phyloP scores from a whole-genome alignment of 2,329 filamentous ascomycete species.

The Xylaria multiplex region DNA sequence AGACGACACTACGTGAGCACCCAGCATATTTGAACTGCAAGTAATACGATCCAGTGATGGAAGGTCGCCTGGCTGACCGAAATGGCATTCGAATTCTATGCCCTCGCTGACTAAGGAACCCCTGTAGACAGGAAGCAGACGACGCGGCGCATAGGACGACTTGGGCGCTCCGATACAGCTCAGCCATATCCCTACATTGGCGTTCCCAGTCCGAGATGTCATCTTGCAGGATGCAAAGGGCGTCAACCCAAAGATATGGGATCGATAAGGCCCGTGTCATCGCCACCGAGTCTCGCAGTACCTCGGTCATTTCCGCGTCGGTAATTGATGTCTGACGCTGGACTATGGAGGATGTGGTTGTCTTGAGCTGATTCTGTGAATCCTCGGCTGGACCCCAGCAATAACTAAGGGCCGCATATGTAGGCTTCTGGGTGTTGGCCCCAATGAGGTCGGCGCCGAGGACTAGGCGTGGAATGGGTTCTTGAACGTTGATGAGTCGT shows the following conservation, averaged over 20 bases:
- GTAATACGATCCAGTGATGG: slow-evolving; percentile 2
- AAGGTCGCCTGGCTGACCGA: neutral
- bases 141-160: slow-evolving; percentile 20
- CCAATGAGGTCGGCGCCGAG: neutral
- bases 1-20: neutral
- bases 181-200: slow-evolving; percentile 10
- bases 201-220: slow-evolving; percentile 19
- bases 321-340: neutral
- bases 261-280: slow-evolving; percentile 6
- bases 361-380: neutral
- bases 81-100: slow-evolving; percentile 1
- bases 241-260: slow-evolving; percentile 26
- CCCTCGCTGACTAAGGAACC: slow-evolving; percentile 2
- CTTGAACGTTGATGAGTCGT: neutral
- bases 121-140: slow-evolving; percentile 1
- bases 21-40: slow-evolving; percentile 8
- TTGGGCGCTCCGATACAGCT: slow-evolving; percentile 17
- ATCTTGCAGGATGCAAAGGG: slow-evolving; percentile 24
- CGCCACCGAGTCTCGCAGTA: neutral
- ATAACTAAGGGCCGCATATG: slow-evolving; percentile 5
- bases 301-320: slow-evolving; percentile 8
- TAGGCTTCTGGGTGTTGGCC: neutral
- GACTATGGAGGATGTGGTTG: neutral
- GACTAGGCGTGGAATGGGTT: neutral
- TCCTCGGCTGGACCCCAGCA: slow-evolving; percentile 3